A percentile compares a stretch with the other conserved stretches of the same genome.
These are phyloP conservation scores for Bruguiera gymnorhiza DNA, from an alignment of 345 rosid species.

Conservation along the genomic window DNA sequence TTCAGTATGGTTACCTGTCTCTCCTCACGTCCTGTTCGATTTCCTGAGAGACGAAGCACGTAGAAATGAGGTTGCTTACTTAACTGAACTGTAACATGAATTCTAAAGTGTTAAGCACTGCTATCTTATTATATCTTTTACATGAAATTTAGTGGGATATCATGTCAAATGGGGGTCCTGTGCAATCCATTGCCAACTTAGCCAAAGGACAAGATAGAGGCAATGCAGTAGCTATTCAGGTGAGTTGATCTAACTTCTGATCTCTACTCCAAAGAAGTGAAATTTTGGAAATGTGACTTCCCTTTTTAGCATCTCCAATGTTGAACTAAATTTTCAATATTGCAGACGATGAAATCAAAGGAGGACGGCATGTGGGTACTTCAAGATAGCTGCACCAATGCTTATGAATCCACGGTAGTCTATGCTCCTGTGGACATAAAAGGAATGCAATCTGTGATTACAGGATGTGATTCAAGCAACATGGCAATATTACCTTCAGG, in stretches of 20 bases:
- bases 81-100: not conserved
- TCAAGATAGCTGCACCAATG: constrained; percentile 82
- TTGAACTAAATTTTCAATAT: not conserved
- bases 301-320: not conserved
- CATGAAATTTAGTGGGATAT: constrained; percentile 74
- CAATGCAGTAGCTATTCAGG: constrained; percentile 84
- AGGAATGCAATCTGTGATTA: constrained; percentile 73
- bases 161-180: constrained; percentile 63
- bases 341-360: constrained; percentile 70
- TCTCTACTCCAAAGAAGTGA: not conserved
- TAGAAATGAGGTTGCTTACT: constrained; percentile 60
- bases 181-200: constrained; percentile 68
- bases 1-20: constrained; percentile 79
- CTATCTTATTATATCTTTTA: constrained; percentile 8
- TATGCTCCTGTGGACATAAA: constrained; percentile 78
- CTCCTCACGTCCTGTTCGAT: constrained; percentile 66
- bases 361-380: constrained; percentile 73
- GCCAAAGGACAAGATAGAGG: constrained; percentile 94
- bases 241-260: constrained; percentile 14
- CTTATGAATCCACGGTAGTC: constrained; percentile 79
- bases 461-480: constrained; percentile 90
- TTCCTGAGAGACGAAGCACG: constrained; percentile 83
- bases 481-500: constrained; percentile 81
- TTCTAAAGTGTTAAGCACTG: not conserved
- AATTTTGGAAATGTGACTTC: not conserved